These are phyloP conservation scores for Colletotrichum tofieldiae DNA, from an alignment of 2,329 filamentous ascomycete species.

Conservation along the genomic window DNA sequence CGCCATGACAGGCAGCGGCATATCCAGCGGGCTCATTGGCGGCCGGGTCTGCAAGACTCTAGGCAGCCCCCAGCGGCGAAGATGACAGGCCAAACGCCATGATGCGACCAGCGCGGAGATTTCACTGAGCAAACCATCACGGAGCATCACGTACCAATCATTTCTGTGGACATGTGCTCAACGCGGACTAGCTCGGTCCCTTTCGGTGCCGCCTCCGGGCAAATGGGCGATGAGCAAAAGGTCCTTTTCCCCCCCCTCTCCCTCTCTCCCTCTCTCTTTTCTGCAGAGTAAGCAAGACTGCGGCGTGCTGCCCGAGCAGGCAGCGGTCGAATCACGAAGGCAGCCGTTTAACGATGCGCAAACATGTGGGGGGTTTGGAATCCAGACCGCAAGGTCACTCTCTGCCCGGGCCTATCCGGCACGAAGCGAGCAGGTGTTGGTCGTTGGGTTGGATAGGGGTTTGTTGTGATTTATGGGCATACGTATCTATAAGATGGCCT, in stretches of 20 bases:
- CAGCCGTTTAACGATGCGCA: constrained; percentile 20
- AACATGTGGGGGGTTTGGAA: constrained; percentile 1
- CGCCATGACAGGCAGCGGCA: constrained; percentile 1
- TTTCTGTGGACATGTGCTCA: constrained; percentile 1
- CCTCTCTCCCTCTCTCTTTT: background rate
- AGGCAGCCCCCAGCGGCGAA: background rate
- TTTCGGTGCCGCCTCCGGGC: constrained; percentile 14
- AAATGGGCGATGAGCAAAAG: background rate
- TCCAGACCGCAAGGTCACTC: background rate
- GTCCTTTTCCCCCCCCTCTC: background rate
- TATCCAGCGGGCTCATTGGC: constrained; percentile 1
- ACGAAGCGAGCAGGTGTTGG: constrained; percentile 1
- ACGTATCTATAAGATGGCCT: constrained; percentile 23
- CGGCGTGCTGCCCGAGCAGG: background rate
- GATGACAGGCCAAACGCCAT: background rate
- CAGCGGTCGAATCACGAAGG: constrained; percentile 21
- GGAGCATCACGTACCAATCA: constrained; percentile 7
- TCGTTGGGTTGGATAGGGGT: constrained; percentile 12
- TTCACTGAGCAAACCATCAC: background rate
- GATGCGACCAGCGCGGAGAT: constrained; percentile 3
- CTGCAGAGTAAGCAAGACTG: background rate
- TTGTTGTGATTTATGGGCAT: constrained; percentile 18
- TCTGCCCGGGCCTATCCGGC: constrained; percentile 4
- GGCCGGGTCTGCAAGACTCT: background rate
- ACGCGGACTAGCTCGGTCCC: constrained; percentile 15